A percentile compares a stretch with the other conserved stretches of the same genome.
Evolutionary conservation across 208 protist genomes (phyloP).

Genomic region (Lotmaria passim): DNA sequence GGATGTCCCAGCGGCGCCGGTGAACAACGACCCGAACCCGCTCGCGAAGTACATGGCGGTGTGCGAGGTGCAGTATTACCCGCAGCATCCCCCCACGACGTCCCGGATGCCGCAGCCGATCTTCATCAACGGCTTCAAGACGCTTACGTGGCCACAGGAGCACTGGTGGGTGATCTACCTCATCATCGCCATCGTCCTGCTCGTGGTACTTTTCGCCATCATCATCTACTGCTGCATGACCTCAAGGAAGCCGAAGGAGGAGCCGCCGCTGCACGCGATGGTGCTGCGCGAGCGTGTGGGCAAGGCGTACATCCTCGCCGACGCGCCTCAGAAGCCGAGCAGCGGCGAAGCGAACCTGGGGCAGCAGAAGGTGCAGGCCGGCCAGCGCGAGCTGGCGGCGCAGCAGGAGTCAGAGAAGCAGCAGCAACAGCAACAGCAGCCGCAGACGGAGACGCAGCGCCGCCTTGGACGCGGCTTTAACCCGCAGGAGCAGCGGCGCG

Average conservation of each 20-base stretch:
- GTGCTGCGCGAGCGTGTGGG: constrained; percentile 54
- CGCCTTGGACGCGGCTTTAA: constrained; percentile 34
- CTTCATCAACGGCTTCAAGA: constrained; percentile 49
- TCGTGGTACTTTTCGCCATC: constrained; percentile 29
- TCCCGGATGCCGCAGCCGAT: constrained; percentile 38
- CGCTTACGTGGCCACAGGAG: constrained; percentile 52
- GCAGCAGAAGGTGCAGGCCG: constrained; percentile 16
- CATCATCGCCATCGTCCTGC: constrained; percentile 34
- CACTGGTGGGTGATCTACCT: constrained; percentile 58
- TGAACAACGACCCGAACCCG: constrained; percentile 38
- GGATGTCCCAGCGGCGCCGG: constrained; percentile 24
- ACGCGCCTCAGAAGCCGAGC: constrained; percentile 20
- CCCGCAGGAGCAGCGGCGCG: constrained; percentile 18
- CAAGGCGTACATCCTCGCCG: constrained; percentile 31
- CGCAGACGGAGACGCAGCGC: constrained; percentile 13
- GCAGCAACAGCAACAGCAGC: constrained; percentile 16
- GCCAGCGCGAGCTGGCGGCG: neutral
- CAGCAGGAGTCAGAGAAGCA: neutral
- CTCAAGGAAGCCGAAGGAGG: constrained; percentile 16
- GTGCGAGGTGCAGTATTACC: constrained; percentile 50
- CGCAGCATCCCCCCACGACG: constrained; percentile 15
- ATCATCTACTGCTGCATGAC: constrained; percentile 53
- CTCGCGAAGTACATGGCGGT: constrained; percentile 23
- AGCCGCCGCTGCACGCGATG: constrained; percentile 36
- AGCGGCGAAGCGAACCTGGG: constrained; percentile 13